Percentiles rank a stretch among this genome's conserved stretches.
Conservation (phyloP, 2,329 filamentous ascomycete species). For the Trichoderma endophyticum region DNA sequence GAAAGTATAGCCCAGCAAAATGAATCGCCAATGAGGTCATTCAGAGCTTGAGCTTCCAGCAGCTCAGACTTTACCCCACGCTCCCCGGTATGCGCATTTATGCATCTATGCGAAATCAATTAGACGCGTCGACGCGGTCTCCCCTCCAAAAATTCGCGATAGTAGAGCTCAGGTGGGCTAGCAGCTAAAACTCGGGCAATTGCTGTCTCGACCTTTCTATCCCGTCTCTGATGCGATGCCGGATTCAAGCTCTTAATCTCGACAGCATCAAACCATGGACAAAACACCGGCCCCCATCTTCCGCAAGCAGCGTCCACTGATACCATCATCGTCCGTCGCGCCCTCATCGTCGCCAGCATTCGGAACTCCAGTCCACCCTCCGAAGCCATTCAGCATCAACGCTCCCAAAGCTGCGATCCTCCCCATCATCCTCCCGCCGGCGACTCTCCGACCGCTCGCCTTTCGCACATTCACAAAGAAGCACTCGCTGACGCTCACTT, state of each 20-base stretch:
- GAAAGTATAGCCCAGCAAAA: not conserved
- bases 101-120: conserved; percentile 34
- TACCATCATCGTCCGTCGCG: conserved; percentile 55
- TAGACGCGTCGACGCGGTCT: conserved; percentile 40
- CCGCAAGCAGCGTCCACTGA: conserved; percentile 34
- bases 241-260: not conserved
- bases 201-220: not conserved
- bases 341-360: conserved; percentile 90
- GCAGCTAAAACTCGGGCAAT: not conserved
- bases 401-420: conserved; percentile 65
- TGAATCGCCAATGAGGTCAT: conserved; percentile 32
- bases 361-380: conserved; percentile 78
- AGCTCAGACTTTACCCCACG: conserved; percentile 17
- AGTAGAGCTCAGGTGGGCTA: not conserved
- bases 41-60: conserved; percentile 9
- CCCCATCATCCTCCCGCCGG: conserved; percentile 83
- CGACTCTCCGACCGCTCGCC: conserved; percentile 82
- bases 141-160: conserved; percentile 16
- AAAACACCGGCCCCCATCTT: conserved; percentile 39
- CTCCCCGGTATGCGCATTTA: conserved; percentile 21
- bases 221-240: not conserved
- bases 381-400: conserved; percentile 59
- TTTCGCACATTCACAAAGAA: conserved; percentile 98
- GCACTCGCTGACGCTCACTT: conserved; percentile 88
- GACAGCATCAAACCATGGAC: conserved; percentile 29